phyloP scores from a whole-genome alignment of 2,329 filamentous ascomycete genomes.

The Ophiostoma fasciatum region DNA sequence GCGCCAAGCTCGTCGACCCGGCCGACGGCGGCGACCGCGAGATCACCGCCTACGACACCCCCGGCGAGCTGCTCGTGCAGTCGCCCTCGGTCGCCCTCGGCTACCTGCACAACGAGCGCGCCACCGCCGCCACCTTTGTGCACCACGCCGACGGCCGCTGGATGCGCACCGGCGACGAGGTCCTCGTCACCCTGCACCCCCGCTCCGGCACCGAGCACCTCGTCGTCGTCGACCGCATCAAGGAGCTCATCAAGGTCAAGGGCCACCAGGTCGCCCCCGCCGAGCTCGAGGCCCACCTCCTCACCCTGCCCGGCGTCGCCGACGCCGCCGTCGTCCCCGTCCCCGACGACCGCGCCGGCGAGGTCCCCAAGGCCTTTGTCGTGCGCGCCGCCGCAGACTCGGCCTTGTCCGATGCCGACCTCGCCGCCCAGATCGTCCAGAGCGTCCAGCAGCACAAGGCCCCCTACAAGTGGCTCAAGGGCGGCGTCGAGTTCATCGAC shows the following conservation, averaged over 20 bases:
- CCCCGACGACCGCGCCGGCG: slow-evolving; percentile 45
- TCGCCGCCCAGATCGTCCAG: neutral
- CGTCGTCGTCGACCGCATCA: slow-evolving; percentile 35
- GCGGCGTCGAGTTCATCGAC: slow-evolving; percentile 52
- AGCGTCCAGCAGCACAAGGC: slow-evolving; percentile 20
- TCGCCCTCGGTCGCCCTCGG: slow-evolving; percentile 64
- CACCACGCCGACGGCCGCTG: slow-evolving; percentile 52
- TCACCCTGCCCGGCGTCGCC: slow-evolving; percentile 31
- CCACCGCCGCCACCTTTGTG: slow-evolving; percentile 65
- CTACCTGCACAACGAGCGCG: slow-evolving; percentile 75
- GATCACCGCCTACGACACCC: slow-evolving; percentile 47
- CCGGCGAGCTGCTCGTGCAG: slow-evolving; percentile 69
- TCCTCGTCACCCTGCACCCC: slow-evolving; percentile 32
- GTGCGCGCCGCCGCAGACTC: slow-evolving; percentile 24
- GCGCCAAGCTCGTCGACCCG: slow-evolving; percentile 52
- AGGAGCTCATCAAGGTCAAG: slow-evolving; percentile 31
- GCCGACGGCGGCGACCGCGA: slow-evolving; percentile 56
- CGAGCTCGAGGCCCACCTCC: slow-evolving; percentile 30
- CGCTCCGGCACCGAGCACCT: too few species aligned
- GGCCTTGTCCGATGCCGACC: slow-evolving; percentile 21
- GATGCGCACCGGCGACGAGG: slow-evolving; percentile 78
- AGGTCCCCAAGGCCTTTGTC: slow-evolving; percentile 52
- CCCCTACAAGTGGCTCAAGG: slow-evolving; percentile 48
- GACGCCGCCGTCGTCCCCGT: slow-evolving; percentile 44
- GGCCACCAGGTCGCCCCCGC: slow-evolving; percentile 43